Evolutionary conservation across 208 protist species (phyloP), one percentile per base, ranked within the genome.

Genomic region (Herpetomonas tarakana): DNA sequence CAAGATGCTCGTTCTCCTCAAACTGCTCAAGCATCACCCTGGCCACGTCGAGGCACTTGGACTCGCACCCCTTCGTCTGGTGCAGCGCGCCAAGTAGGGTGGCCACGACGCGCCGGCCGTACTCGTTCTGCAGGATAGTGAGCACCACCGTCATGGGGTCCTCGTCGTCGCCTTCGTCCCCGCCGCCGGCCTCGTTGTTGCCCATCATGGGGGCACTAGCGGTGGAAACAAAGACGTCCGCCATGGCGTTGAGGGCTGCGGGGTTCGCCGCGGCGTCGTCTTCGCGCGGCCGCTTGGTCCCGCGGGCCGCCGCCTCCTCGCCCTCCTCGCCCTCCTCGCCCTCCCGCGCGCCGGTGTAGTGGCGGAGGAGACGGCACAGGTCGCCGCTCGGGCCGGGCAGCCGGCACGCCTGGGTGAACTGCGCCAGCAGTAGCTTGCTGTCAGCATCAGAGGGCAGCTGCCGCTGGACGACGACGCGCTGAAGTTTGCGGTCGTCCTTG

Each of bases 361-460:
- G 62, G 22, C 69, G 81, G 57, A 94, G 76, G 14, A 94, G 66
- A 16, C 68, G 24, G 58, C 88, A 94, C 21, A 94, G 68, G 52
- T 92, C 83, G 18, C 59, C 68, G 52, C 71, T 78, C 6, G 88
- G 67, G 16, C 67, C 72, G 6, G 78, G 74, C 6, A 94, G 82
- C 9, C 88, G 82, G 58, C 81, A 88, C 12, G 85, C 81, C 67
- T 94, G 81, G 11, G 80, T 52, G 52, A 94, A 92, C 67, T 91
- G 89, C 11, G 57, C 22, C 35, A 92, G 24, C 24, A 95, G 75
- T 55, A 95, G 77, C 29, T 52, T 25, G 44, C 65, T 61, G 38
- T 92, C 76, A 31, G 63, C 76, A 9, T 68, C 68, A 1, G 65
- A 60, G 0, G 86, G 74, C 14, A 81, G 65, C 16, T 67, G 57